Evolutionary conservation across 2,329 filamentous ascomycete species (phyloP).

Genomic region (Fusarium lateritium): DNA sequence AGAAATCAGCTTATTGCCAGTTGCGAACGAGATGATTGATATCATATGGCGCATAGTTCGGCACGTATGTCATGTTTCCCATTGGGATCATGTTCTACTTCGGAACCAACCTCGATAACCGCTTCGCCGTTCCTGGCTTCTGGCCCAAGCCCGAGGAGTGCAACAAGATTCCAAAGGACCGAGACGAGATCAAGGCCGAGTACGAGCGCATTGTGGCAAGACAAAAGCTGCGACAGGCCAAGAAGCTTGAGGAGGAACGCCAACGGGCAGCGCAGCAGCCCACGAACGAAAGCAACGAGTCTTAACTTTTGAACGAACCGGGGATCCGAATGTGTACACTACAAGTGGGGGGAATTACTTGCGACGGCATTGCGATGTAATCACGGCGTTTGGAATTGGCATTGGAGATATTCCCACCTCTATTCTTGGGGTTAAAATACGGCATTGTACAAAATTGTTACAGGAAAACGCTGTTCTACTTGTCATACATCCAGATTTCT

Average conservation of each 20-base stretch:
- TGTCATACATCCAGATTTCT: constrained; percentile 66
- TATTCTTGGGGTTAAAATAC: constrained; percentile 30
- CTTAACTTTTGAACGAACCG: constrained; percentile 20
- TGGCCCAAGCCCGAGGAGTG: constrained; percentile 89
- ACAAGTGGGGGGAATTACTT: constrained; percentile 20
- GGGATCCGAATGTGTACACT: constrained; percentile 41
- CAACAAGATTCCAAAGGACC: constrained; percentile 81
- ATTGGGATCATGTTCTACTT: constrained; percentile 99
- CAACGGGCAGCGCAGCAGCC: constrained; percentile 45
- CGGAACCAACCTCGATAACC: constrained; percentile 94
- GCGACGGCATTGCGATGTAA: constrained; percentile 34
- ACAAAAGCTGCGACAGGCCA: constrained; percentile 81
- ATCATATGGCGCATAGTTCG: constrained; percentile 74
- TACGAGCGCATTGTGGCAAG: constrained; percentile 77
- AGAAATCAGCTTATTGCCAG: neutral
- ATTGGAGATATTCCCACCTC: constrained; percentile 38
- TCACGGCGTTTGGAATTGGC: constrained; percentile 47
- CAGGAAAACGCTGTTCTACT: constrained; percentile 30
- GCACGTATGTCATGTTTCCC: constrained; percentile 98
- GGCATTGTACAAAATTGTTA: constrained; percentile 43
- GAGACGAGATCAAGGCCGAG: constrained; percentile 87
- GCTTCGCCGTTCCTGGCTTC: constrained; percentile 91
- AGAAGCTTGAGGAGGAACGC: constrained; percentile 56
- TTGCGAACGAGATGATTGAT: constrained; percentile 14
- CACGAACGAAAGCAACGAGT: constrained; percentile 31